Conservation (phyloP, 257 asterid species). For the Asclepias syriaca region DNA sequence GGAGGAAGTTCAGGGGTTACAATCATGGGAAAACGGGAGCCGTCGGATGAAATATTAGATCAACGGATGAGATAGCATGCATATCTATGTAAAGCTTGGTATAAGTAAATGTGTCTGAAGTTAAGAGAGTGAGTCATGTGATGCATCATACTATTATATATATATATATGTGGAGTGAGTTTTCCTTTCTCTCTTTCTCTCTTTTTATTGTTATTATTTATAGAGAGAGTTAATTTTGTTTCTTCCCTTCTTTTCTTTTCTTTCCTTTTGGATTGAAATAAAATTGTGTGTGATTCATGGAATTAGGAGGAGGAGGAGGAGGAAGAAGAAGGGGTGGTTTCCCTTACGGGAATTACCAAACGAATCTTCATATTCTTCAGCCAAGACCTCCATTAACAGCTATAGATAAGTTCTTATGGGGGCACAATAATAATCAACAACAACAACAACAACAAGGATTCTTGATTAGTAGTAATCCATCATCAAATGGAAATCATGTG, state of each 20-base stretch:
- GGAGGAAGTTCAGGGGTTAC: slow-evolving; percentile 31
- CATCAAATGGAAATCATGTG: no score
- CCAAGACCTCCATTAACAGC: slow-evolving; percentile 30
- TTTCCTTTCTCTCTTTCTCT: no score
- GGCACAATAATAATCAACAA: slow-evolving; percentile 13
- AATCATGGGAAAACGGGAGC: slow-evolving; percentile 23
- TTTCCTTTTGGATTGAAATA: no score
- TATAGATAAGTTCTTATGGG: slow-evolving; percentile 33
- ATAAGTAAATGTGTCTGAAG: slow-evolving; percentile 19
- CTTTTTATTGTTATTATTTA: not conserved
- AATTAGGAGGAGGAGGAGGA: slow-evolving; percentile 19
- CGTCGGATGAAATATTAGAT: slow-evolving; percentile 42
- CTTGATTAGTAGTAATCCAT: not conserved
- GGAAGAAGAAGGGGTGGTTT: slow-evolving; percentile 1
- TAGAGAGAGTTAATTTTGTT: slow-evolving; percentile 12
- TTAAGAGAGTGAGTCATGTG: no score
- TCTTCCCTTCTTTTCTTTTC: not conserved
- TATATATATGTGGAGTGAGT: no score
- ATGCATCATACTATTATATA: no score
- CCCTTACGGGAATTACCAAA: slow-evolving; percentile 15
- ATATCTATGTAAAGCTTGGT: slow-evolving; percentile 23
- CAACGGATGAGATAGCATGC: slow-evolving; percentile 38
- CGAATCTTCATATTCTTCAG: slow-evolving; percentile 17
- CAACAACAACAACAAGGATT: no score
- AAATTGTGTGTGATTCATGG: slow-evolving; percentile 28